phyloP scores from a whole-genome alignment of 352 stramenopile species.

The Phytopythium helicoides region DNA sequence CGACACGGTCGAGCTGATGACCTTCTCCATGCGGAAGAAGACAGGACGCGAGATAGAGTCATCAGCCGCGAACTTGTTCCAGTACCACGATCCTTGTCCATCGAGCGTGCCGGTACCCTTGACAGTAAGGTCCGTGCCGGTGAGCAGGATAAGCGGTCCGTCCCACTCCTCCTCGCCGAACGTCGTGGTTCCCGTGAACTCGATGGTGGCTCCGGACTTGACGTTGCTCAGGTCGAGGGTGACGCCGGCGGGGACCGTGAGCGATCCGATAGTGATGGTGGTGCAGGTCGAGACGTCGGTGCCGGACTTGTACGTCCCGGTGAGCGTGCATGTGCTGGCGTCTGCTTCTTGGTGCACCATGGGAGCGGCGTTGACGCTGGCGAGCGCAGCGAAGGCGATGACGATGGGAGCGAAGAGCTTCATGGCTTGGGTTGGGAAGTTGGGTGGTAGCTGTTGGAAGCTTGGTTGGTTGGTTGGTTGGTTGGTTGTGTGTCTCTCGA shows the following conservation, averaged over 20 bases:
- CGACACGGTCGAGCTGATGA: constrained; percentile 20
- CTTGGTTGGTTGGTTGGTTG: too few relatives aligned
- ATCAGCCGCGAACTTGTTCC: constrained; percentile 11
- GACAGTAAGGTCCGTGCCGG: constrained; percentile 19
- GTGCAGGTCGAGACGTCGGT: constrained; percentile 24
- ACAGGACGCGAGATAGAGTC: constrained; percentile 20
- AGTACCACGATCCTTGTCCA: constrained; percentile 22
- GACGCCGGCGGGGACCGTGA: constrained; percentile 27
- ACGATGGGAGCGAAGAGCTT: constrained; percentile 14
- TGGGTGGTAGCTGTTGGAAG: too few relatives aligned
- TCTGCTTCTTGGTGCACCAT: too few relatives aligned
- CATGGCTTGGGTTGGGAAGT: too few relatives aligned
- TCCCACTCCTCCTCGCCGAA: constrained; percentile 31
- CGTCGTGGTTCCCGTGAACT: constrained; percentile 31
- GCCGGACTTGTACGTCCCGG: constrained; percentile 26
- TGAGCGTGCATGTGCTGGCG: too few relatives aligned
- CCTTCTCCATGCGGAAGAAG: constrained; percentile 19
- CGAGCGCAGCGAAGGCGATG: too few relatives aligned
- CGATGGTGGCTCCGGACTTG: constrained; percentile 25
- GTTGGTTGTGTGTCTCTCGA: too few relatives aligned
- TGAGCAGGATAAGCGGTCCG: constrained; percentile 29
- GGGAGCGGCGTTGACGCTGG: too few relatives aligned
- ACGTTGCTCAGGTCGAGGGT: constrained; percentile 27
- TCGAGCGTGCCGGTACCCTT: constrained; percentile 20
- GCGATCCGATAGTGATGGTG: constrained; percentile 24